Evolutionary conservation across 768 basidiomycete species (phyloP).

Genomic region (Termitomyces heimii): DNA sequence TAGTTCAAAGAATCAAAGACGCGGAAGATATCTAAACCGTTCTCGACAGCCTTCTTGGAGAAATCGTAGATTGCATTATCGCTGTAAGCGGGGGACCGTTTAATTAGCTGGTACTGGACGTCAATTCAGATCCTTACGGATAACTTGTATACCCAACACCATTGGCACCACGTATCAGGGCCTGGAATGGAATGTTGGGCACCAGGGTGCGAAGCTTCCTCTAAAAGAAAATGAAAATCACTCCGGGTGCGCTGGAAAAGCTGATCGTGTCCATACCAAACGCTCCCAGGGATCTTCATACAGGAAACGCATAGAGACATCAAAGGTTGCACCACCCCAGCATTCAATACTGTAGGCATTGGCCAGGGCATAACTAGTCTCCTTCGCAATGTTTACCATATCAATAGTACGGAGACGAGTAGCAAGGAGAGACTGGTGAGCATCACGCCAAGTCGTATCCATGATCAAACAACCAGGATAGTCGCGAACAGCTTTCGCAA

Average conservation of each 20-base stretch:
- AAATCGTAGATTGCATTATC: constrained; percentile 99
- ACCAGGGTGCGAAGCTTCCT: constrained; percentile 91
- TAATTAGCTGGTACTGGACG: background rate
- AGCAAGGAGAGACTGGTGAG: constrained; percentile 95
- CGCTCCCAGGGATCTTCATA: constrained; percentile 99
- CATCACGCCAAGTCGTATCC: constrained; percentile 99
- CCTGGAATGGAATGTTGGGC: constrained; percentile 98
- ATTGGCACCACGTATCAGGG: constrained; percentile 96
- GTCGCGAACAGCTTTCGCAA: constrained; percentile 94
- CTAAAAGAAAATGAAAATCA: constrained; percentile 31
- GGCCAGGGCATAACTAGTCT: constrained; percentile 90
- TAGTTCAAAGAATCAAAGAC: constrained; percentile 99
- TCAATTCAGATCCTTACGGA: constrained; percentile 51
- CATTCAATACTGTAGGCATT: constrained; percentile 97
- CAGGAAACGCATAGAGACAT: constrained; percentile 98
- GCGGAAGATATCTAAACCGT: constrained; percentile 98
- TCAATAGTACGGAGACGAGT: constrained; percentile 94
- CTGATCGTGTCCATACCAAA: constrained; percentile 51
- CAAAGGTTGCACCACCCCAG: constrained; percentile 99
- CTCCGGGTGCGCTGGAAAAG: background rate
- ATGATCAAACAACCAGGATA: constrained; percentile 95
- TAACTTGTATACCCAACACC: constrained; percentile 99
- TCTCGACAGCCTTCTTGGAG: constrained; percentile 99
- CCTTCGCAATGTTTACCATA: constrained; percentile 97
- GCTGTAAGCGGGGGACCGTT: constrained; percentile 27